Percentiles rank a stretch among this genome's conserved stretches.
Conservation (phyloP, 2,329 filamentous ascomycete species). For the Botrytis byssoidea region DNA sequence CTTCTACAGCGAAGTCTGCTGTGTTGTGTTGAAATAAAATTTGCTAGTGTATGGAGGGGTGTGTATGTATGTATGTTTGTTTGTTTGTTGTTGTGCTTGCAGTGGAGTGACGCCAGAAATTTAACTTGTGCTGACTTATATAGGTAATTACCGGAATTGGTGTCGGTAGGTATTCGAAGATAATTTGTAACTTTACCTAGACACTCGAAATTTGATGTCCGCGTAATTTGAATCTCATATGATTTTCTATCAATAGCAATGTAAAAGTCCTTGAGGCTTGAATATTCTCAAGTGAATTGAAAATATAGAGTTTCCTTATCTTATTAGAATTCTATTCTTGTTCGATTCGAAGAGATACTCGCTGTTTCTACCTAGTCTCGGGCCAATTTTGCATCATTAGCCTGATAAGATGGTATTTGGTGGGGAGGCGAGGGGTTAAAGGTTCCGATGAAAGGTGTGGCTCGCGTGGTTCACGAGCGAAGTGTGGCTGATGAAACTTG, state of each 20-base stretch:
- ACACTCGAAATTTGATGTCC: background rate
- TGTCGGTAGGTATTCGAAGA: background rate
- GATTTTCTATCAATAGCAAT: background rate
- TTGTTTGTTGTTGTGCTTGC: background rate
- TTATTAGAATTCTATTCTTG: background rate
- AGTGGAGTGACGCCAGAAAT: background rate
- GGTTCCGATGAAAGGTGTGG: background rate
- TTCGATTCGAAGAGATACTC: background rate
- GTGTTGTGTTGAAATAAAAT: background rate
- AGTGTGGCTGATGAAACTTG: background rate
- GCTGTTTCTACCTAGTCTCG: background rate
- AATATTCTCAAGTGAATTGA: background rate
- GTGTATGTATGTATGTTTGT: background rate
- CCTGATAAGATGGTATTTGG: background rate
- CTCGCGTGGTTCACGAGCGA: background rate
- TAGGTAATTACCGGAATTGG: background rate
- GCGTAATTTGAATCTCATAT: background rate
- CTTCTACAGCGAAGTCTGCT: no score
- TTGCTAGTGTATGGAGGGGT: conserved; percentile 1
- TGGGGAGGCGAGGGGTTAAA: background rate
- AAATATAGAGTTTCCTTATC: background rate
- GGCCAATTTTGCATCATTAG: background rate
- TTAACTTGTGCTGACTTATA: background rate
- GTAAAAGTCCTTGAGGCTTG: background rate
- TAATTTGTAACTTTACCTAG: background rate